Percentiles rank a stretch among this genome's conserved stretches.
Conservation (phyloP, 805 yeast species). For the Kuraishia cidri region DNA sequence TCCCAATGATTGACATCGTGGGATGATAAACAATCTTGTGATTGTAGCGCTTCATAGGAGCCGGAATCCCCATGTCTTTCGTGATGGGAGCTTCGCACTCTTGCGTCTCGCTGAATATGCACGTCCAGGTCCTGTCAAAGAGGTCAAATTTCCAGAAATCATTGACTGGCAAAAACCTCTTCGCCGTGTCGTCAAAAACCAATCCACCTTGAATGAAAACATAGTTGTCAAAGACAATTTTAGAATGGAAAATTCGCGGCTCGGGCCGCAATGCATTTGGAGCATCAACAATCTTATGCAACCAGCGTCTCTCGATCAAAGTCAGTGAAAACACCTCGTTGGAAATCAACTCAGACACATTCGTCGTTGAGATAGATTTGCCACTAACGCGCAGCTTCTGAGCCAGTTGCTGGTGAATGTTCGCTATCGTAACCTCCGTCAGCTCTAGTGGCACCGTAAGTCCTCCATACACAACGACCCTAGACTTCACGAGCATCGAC, state of each 20-base stretch:
- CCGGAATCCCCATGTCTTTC: conserved; percentile 17
- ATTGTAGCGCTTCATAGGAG: conserved; percentile 33
- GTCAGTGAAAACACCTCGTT: conserved; percentile 56
- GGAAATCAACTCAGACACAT: conserved; percentile 34
- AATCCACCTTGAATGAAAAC: conserved; percentile 64
- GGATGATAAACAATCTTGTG: conserved; percentile 38
- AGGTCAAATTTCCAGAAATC: conserved; percentile 67
- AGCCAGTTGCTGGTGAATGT: conserved; percentile 28
- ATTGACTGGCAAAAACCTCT: conserved; percentile 37
- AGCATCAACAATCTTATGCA: conserved; percentile 14
- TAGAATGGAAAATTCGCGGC: conserved; percentile 53
- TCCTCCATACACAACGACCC: conserved; percentile 64
- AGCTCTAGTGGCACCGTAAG: conserved; percentile 48
- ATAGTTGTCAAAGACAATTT: conserved; percentile 38
- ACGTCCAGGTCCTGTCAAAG: conserved; percentile 41
- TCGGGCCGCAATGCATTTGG: conserved; percentile 17
- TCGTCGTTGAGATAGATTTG: background rate
- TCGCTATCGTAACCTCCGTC: conserved; percentile 25
- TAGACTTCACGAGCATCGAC: conserved; percentile 44
- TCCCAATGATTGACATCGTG: conserved; percentile 25
- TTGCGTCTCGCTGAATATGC: conserved; percentile 37
- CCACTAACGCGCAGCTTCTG: conserved; percentile 13
- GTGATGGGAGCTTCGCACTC: no score
- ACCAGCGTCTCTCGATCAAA: conserved; percentile 54
- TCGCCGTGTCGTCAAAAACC: conserved; percentile 23